These are phyloP conservation scores for Hysterangium stoloniferum DNA, from an alignment of 768 basidiomycete species.

Conservation along the genomic window DNA sequence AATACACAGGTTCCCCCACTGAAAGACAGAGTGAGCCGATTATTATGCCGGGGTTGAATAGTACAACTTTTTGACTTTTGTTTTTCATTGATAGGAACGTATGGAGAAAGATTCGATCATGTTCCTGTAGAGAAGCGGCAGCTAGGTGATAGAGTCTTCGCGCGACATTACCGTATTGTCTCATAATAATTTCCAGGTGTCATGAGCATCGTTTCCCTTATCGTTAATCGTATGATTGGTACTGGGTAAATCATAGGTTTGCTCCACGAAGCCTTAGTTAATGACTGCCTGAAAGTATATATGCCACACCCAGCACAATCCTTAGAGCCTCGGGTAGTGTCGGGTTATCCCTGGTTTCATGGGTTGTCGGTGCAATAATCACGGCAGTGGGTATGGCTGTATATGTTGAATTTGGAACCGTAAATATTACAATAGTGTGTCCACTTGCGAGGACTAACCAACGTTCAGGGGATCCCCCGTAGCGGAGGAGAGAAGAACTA, in stretches of 20 bases:
- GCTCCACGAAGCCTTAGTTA: too few relatives aligned
- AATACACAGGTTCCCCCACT: too few relatives aligned
- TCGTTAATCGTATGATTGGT: constrained; percentile 72
- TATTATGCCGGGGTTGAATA: too few relatives aligned
- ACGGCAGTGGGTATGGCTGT: constrained; percentile 62
- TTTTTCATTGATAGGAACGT: background rate
- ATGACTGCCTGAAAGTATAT: constrained; percentile 40
- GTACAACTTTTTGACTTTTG: too few relatives aligned
- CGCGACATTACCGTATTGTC: constrained; percentile 13
- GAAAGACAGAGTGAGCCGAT: too few relatives aligned
- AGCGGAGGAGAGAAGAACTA: constrained; percentile 76
- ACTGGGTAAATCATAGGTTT: constrained; percentile 52
- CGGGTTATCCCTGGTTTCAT: constrained; percentile 59
- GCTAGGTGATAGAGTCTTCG: constrained; percentile 34
- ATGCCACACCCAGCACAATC: constrained; percentile 62
- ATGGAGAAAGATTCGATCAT: constrained; percentile 17
- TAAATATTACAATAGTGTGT: constrained; percentile 28
- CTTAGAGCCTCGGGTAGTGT: constrained; percentile 61
- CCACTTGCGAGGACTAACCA: background rate
- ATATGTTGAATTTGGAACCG: constrained; percentile 70
- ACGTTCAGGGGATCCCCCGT: constrained; percentile 51
- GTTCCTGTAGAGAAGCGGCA: constrained; percentile 42
- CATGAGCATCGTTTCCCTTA: constrained; percentile 52
- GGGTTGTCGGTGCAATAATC: constrained; percentile 59
- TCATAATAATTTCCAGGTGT: constrained; percentile 29